Evolutionary conservation across 768 basidiomycete genomes (phyloP), one percentile per base, ranked within the genome.

Genomic region (Panaeolus cyanescens): DNA sequence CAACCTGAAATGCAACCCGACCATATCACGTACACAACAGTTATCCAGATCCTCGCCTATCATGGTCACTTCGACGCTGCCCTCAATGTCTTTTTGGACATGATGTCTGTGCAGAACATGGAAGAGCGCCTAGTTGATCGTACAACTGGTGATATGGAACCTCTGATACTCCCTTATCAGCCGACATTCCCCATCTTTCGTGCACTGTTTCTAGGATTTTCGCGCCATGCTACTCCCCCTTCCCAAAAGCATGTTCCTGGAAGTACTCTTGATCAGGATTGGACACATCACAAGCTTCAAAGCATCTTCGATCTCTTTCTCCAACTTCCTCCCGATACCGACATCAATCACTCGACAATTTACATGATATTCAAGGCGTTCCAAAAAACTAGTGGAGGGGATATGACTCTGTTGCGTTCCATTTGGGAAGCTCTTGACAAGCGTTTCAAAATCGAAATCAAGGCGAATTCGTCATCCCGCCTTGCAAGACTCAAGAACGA

Each of bases 161-260:
- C 72, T 3, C 59, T 67, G 25, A 72, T 74, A 1, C 61, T 59
- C 10, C 67, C 68, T 7, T 83, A 79, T 59, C 71, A 68, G 25
- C 84, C 84, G 2, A 83, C 79, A 1, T 68, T 84, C 53, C 72
- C 82, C 20, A 77, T 85, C 32, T 95, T 89, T 71, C 85, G 91
- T 20, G 84, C 84, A 17, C 70, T 95, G 37, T 93, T 95, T 68
- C 80, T 90, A 17, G 92, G 91, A 1, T 95, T 93, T 70, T 76
- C 79, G 6, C 83, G 83, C 10, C 86, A 91, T 65, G 90, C 83
- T 36, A 64, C 74, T 32, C 67, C 71, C 6, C 68, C 72, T 40
- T 28, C n/a, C 4, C 25, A 28, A 8, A 59, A 45, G 17, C 33
- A 59, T 40, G 62, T 36, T 50, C 40, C 13, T 34, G 58, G 12